Evolutionary conservation across 1,284 basidiomycete species (phyloP), one percentile per base, ranked within the genome.

Genomic region (Boletus smithii): DNA sequence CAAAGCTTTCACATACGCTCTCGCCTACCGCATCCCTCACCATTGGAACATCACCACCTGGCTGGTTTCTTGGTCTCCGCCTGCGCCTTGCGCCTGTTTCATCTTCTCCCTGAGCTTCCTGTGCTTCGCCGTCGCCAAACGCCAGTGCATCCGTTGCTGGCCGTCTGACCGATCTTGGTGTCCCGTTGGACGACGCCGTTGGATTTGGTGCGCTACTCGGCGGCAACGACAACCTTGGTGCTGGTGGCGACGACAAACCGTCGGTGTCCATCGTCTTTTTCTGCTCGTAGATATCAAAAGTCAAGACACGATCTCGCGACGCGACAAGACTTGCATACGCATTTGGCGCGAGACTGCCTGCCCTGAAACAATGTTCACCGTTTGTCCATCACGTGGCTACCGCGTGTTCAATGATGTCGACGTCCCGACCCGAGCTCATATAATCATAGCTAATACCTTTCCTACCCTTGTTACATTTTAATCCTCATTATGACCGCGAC

Each of bases 1-100:
- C 86, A 63, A 98, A 97, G 57, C 85, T 86, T 62, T 94, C 90
- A 50, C 87, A 83, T 4, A 98, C 89, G 58, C 88, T 90, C 69
- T 97, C 94, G 43, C 94, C 94, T 11, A 95, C 92, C 32, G 87
- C 82, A 68, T 98, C 95, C 56, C 85, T 87, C 1, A 98, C 93
- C 41, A 91, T 72, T 1, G 92, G 89, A 1, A 95, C 80, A 56
- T 91, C 82, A 5, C 73, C 78, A 46, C 76, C 76, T 11, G 69
- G 68, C 55, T 80, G 79, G 20, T 73, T 73, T 48, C 74, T 73
- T 2, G 74, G 72, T 46, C 72, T 72, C 46, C 74, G 71, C 44
- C 77, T 71, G 49, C 72, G 73, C 32, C 71, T 68, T 6, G 60
- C 53, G 2, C 59, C 59, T 5, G 63, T 62, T 27, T 66, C 63